These are phyloP conservation scores for Sclerotinia borealis DNA, from an alignment of 2,329 filamentous ascomycete genomes.

Conservation along the genomic window DNA sequence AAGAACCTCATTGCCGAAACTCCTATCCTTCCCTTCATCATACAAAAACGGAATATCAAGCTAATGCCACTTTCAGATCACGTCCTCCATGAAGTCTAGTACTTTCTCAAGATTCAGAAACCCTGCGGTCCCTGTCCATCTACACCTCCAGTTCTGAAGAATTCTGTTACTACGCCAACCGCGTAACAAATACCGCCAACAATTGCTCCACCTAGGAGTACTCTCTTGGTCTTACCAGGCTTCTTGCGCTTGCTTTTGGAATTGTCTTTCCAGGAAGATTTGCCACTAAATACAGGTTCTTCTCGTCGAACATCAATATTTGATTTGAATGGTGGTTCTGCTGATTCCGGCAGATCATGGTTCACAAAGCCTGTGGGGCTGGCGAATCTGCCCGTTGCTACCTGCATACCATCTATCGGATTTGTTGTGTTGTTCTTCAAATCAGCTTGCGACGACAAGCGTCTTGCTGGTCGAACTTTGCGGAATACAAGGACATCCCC, in stretches of 20 bases:
- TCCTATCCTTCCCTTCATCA: background rate
- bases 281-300: constrained; percentile 43
- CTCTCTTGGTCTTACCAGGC: constrained; percentile 40
- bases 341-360: constrained; percentile 41
- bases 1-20: background rate
- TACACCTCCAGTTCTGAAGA: constrained; percentile 44
- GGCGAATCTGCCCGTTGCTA: constrained; percentile 51
- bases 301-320: constrained; percentile 41
- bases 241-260: constrained; percentile 32
- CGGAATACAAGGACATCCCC: constrained; percentile 62
- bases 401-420: constrained; percentile 46
- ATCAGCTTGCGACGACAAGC: constrained; percentile 16
- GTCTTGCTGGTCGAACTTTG: constrained; percentile 42
- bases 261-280: constrained; percentile 28
- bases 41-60: background rate
- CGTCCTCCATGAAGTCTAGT: background rate
- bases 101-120: constrained; percentile 17
- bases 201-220: constrained; percentile 47
- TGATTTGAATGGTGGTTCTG: constrained; percentile 38
- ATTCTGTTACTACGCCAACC: constrained; percentile 53
- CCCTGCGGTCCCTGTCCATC: constrained; percentile 36
- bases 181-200: constrained; percentile 52
- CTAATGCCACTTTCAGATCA: background rate
- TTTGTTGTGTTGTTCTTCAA: constrained; percentile 35
- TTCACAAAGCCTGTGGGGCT: constrained; percentile 62